Evolutionary conservation across 2,329 filamentous ascomycete genomes (phyloP).

Genomic region (Sclerotinia glacialis): DNA sequence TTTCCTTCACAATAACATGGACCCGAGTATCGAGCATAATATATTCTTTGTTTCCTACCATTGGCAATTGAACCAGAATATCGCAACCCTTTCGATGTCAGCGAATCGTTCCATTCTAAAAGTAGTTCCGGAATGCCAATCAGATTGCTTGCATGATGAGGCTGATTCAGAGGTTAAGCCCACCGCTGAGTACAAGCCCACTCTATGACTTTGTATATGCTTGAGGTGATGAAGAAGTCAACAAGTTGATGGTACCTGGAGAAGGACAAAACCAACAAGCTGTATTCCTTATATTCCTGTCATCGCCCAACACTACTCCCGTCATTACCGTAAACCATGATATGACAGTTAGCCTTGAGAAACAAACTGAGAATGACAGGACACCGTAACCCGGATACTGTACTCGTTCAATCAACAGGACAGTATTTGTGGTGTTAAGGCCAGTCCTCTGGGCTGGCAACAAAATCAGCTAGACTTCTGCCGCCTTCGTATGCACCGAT

Average conservation of each 20-base stretch:
- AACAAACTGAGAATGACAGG: not conserved
- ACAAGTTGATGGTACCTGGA: not conserved
- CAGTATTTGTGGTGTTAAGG: not conserved
- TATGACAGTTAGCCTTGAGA: not conserved
- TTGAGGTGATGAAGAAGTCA: not conserved
- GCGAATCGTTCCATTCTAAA: not conserved
- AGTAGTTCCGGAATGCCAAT: not conserved
- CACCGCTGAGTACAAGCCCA: not conserved
- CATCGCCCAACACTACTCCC: not conserved
- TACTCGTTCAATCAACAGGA: not conserved
- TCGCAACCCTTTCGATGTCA: not conserved
- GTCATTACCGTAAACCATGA: not conserved
- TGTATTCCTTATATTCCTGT: slow-evolving; percentile 10
- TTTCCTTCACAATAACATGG: not conserved
- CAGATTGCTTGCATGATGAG: not conserved
- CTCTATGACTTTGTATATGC: not conserved
- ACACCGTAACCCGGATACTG: not conserved
- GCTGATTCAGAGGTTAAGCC: not conserved
- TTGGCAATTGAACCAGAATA: not conserved
- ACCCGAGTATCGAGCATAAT: not conserved
- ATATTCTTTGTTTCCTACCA: not conserved
- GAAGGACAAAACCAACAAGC: not conserved
- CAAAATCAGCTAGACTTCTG: slow-evolving; percentile 14
- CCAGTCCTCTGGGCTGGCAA: not conserved
- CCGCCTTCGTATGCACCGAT: not conserved